These are phyloP conservation scores for Salix dunnii DNA, from an alignment of 345 rosid genomes.

Conservation along the genomic window DNA sequence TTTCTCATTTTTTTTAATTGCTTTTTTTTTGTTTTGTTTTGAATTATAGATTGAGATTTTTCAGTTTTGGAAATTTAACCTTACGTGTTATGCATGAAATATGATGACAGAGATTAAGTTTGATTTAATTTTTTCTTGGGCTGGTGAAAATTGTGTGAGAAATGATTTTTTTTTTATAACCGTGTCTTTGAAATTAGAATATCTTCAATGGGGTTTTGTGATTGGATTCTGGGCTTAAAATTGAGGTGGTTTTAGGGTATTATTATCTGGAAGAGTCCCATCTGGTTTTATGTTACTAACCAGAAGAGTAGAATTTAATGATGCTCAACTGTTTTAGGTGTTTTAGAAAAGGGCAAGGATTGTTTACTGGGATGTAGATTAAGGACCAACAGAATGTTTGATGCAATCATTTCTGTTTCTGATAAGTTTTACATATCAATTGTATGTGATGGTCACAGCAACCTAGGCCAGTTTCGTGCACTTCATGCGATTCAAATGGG, in stretches of 20 bases:
- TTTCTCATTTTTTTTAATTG: too few relatives aligned
- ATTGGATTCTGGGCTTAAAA: not conserved
- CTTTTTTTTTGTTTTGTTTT: not conserved
- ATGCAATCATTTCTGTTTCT: not conserved
- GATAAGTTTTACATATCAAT: not conserved
- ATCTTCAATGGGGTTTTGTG: not conserved
- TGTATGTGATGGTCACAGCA: conserved; percentile 45
- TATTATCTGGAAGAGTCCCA: not conserved
- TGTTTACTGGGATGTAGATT: not conserved
- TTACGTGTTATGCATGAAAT: not conserved
- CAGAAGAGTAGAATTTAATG: not conserved
- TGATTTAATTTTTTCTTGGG: not conserved
- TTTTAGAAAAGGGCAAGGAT: not conserved
- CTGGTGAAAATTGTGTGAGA: not conserved
- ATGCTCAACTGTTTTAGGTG: not conserved
- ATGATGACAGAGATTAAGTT: not conserved
- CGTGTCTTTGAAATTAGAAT: too few relatives aligned
- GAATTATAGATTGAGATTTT: not conserved
- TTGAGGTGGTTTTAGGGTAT: not conserved
- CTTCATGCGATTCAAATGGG: conserved; percentile 66
- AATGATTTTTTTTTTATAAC: not conserved
- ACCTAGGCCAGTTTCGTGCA: conserved; percentile 71
- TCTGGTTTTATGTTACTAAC: not conserved
- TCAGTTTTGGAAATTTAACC: not conserved
- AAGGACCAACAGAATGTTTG: not conserved